Conservation (phyloP, 2,329 filamentous ascomycete genomes). For the Mycocentrospora acerina region DNA sequence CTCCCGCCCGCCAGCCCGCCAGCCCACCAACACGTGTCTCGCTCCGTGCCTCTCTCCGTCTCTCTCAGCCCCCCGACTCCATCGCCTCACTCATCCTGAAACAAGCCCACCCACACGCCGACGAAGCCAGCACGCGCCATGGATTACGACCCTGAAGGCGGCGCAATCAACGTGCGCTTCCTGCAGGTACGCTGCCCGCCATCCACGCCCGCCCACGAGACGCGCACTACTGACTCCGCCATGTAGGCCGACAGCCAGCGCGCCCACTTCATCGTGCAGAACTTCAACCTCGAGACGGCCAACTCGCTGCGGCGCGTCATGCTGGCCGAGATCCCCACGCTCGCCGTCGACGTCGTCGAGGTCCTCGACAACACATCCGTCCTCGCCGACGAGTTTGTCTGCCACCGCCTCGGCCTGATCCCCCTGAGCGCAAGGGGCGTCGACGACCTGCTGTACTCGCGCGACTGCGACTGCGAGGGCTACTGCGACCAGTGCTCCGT, state of each 20-base stretch:
- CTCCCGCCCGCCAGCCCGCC: constrained; percentile 12
- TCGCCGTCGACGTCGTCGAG: constrained; percentile 93
- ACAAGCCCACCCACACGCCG: constrained; percentile 12
- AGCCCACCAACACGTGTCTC: constrained; percentile 20
- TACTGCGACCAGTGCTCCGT: constrained; percentile 93
- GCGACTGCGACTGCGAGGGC: constrained; percentile 95
- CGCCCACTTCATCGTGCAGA: constrained; percentile 88
- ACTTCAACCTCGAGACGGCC: constrained; percentile 86
- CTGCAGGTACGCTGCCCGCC: constrained; percentile 35
- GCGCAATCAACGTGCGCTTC: constrained; percentile 43
- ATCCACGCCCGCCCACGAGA: constrained; percentile 10
- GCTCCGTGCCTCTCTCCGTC: no score
- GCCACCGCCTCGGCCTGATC: constrained; percentile 86
- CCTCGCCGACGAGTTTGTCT: constrained; percentile 92
- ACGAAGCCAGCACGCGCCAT: constrained; percentile 38
- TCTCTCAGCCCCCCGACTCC: constrained; percentile 12
- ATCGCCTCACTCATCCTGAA: constrained; percentile 17
- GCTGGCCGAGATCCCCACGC: constrained; percentile 89
- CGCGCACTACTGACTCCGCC: constrained; percentile 21
- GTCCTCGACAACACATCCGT: constrained; percentile 94
- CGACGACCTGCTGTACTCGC: constrained; percentile 78
- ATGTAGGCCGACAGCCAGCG: constrained; percentile 72
- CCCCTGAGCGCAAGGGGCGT: constrained; percentile 84
- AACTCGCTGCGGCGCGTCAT: constrained; percentile 91
- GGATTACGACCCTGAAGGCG: constrained; percentile 54